These are phyloP conservation scores for Dalechampia spathulata DNA, from an alignment of 441 rosid species.

Conservation along the genomic window DNA sequence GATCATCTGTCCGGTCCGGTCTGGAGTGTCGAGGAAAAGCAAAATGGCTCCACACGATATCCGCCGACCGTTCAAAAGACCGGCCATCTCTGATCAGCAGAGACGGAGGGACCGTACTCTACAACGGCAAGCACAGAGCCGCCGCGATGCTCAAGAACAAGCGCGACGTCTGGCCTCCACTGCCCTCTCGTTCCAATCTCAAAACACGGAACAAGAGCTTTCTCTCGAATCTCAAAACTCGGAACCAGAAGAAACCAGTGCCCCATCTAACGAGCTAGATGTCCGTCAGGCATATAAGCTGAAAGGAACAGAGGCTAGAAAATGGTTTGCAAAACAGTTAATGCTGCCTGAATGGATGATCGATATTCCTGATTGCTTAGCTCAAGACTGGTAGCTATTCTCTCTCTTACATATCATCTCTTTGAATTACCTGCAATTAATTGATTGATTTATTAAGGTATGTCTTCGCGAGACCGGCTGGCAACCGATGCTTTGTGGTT, in stretches of 20 bases:
- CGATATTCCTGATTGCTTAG: constrained; percentile 69
- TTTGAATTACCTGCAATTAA: neutral
- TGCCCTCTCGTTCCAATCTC: constrained; percentile 50
- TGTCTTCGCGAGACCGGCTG: constrained; percentile 81
- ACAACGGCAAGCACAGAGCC: constrained; percentile 67
- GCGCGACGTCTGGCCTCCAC: constrained; percentile 80
- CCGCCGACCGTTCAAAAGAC: constrained; percentile 84
- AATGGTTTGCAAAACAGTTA: constrained; percentile 76
- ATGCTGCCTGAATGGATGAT: constrained; percentile 97
- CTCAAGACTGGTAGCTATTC: constrained; percentile 50
- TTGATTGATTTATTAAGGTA: constrained; percentile 39
- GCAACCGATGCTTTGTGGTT: constrained; percentile 88
- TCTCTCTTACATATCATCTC: neutral
- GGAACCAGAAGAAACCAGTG: constrained; percentile 23
- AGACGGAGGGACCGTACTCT: constrained; percentile 71
- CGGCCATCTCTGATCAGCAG: constrained; percentile 83
- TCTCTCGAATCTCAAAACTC: constrained; percentile 1
- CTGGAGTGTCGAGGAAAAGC: neutral
- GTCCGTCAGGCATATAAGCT: constrained; percentile 60
- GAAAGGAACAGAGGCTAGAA: constrained; percentile 66
- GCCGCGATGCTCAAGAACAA: constrained; percentile 80
- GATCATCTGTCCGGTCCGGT: too few relatives aligned
- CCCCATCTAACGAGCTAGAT: constrained; percentile 37
- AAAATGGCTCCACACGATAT: constrained; percentile 67
- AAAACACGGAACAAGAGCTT: constrained; percentile 27